These are phyloP conservation scores for Phytophthora citrophthora DNA, from an alignment of 352 stramenopile species.

Conservation along the genomic window DNA sequence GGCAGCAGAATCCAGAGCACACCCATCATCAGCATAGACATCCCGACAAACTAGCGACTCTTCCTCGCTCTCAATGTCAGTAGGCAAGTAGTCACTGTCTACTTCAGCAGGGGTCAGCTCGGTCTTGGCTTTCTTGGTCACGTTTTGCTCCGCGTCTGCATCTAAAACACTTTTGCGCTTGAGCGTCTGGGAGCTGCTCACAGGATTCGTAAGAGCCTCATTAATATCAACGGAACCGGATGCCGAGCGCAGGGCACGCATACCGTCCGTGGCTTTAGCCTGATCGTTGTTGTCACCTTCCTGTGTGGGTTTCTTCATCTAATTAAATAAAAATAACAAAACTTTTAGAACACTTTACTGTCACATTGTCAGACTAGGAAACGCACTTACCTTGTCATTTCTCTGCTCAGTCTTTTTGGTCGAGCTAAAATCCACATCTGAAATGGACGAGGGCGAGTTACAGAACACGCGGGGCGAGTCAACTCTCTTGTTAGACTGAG, in stretches of 20 bases:
- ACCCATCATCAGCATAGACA: slow-evolving; percentile 29
- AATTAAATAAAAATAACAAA: slow-evolving; percentile 8
- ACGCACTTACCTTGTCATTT: slow-evolving; percentile 45
- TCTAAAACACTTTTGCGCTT: slow-evolving; percentile 65
- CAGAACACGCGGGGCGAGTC: slow-evolving; percentile 47
- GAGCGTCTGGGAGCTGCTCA: slow-evolving; percentile 63
- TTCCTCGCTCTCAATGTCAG: slow-evolving; percentile 42
- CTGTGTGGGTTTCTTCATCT: slow-evolving; percentile 6
- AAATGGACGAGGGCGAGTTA: slow-evolving; percentile 72
- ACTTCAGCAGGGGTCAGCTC: slow-evolving; percentile 32
- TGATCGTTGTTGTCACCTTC: slow-evolving; percentile 48
- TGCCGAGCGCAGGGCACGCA: slow-evolving; percentile 34
- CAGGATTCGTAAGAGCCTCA: slow-evolving; percentile 68
- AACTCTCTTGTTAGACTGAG: slow-evolving; percentile 37
- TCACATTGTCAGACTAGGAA: neutral
- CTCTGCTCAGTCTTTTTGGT: slow-evolving; percentile 9
- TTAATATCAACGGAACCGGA: slow-evolving; percentile 74
- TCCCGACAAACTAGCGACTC: slow-evolving; percentile 21
- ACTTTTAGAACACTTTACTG: neutral
- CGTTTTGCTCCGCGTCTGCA: slow-evolving; percentile 31
- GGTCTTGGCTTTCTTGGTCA: slow-evolving; percentile 42
- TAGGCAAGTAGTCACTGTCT: slow-evolving; percentile 50
- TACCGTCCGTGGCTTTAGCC: slow-evolving; percentile 38
- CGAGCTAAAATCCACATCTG: slow-evolving; percentile 48
- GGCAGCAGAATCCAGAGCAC: slow-evolving; percentile 43